phyloP scores from a whole-genome alignment of 306 rosid species.

The Vigna nakashimae region DNA sequence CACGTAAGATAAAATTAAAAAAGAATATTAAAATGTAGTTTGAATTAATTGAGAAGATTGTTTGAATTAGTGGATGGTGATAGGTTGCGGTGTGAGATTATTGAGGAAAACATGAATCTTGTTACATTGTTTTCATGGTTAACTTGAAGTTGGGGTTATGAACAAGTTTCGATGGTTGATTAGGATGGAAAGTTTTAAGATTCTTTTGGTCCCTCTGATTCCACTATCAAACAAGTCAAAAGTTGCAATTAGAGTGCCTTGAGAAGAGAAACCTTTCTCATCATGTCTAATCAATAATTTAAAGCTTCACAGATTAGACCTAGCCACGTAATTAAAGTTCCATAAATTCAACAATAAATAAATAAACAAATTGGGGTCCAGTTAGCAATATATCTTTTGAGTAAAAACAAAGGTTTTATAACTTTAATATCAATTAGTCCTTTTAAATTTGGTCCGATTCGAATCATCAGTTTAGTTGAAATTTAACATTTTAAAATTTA shows the following conservation, averaged over 20 bases:
- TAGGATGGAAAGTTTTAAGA: slow-evolving; percentile 39
- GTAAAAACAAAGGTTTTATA: neutral
- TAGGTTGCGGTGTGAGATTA: neutral
- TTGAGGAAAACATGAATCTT: slow-evolving; percentile 33
- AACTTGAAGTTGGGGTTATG: slow-evolving; percentile 51
- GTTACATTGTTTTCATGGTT: slow-evolving; percentile 48
- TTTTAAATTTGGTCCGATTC: no score
- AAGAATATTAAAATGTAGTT: no score
- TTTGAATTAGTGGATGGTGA: neutral
- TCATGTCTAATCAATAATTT: slow-evolving; percentile 51
- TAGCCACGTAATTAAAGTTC: slow-evolving; percentile 47
- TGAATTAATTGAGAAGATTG: no score
- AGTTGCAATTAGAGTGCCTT: slow-evolving; percentile 61
- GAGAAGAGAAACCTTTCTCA: slow-evolving; percentile 49
- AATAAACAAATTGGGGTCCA: neutral
- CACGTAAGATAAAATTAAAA: no score
- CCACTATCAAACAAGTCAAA: slow-evolving; percentile 65
- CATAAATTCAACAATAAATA: slow-evolving; percentile 24
- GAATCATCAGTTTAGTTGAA: no score
- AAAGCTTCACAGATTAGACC: slow-evolving; percentile 12
- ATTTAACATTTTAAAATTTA: no score
- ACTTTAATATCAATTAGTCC: no score
- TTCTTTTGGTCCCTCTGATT: slow-evolving; percentile 55
- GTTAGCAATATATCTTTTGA: neutral
- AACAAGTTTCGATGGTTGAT: slow-evolving; percentile 45